These are phyloP conservation scores for Colletotrichum falcatum DNA, from an alignment of 2,329 filamentous ascomycete genomes.

Conservation along the genomic window DNA sequence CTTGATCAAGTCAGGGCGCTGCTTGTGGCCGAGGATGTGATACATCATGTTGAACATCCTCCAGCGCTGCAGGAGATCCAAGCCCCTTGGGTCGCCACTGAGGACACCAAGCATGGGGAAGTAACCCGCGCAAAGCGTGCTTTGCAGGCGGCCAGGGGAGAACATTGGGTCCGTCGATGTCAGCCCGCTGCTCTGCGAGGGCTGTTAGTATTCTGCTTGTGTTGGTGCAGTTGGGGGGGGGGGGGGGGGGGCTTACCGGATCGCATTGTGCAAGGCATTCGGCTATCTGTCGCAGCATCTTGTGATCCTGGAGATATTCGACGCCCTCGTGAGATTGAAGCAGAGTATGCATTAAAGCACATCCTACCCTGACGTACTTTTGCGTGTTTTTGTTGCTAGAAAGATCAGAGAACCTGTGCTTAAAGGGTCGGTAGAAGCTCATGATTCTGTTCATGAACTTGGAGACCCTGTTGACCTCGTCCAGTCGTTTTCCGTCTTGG, in stretches of 20 bases:
- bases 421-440: conserved; percentile 96
- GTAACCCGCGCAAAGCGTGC: conserved; percentile 92
- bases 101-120: conserved; percentile 92
- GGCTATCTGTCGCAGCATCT: conserved; percentile 91
- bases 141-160: conserved; percentile 83
- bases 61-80: conserved; percentile 94
- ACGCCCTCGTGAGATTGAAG: conserved; percentile 88
- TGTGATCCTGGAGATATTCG: conserved; percentile 89
- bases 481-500: conserved; percentile 88
- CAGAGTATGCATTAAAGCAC: conserved; percentile 86
- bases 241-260: conserved; percentile 66
- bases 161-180: conserved; percentile 92
- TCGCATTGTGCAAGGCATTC: conserved; percentile 97
- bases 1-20: conserved; percentile 91
- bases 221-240: neutral
- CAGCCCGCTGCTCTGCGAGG: conserved; percentile 71
- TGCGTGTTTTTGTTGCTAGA: conserved; percentile 93
- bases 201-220: conserved; percentile 14
- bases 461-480: conserved; percentile 93
- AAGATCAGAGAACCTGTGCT: conserved; percentile 91
- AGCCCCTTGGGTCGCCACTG: conserved; percentile 83
- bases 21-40: conserved; percentile 92
- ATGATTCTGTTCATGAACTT: conserved; percentile 97
- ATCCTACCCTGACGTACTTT: conserved; percentile 91
- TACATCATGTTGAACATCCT: conserved; percentile 99